Conservation (phyloP, 176 grass and related monocot species). For the Juncus effusus region DNA sequence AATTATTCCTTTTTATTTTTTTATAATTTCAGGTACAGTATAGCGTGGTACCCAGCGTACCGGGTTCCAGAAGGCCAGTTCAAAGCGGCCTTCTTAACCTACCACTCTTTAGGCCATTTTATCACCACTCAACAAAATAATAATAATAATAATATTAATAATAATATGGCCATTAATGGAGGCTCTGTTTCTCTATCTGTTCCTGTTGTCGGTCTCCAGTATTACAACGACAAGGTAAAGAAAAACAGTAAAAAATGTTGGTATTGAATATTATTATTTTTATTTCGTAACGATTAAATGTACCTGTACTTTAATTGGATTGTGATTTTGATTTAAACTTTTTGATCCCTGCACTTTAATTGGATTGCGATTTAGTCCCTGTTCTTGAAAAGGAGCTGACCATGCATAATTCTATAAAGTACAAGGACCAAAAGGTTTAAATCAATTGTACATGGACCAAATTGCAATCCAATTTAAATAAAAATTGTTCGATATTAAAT, state of each 20-base stretch:
- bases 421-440: too few relatives aligned
- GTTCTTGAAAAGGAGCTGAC: too few relatives aligned
- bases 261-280: background rate
- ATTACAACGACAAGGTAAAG: slow-evolving; percentile 79
- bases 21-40: slow-evolving; percentile 67
- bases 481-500: too few relatives aligned
- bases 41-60: slow-evolving; percentile 97
- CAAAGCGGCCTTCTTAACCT: slow-evolving; percentile 84
- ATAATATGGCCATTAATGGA: slow-evolving; percentile 1
- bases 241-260: too few relatives aligned
- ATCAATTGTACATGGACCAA: too few relatives aligned
- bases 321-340: too few relatives aligned
- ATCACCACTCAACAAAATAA: background rate
- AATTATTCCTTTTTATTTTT: background rate
- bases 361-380: too few relatives aligned
- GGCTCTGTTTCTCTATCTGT: slow-evolving; percentile 9
- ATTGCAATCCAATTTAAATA: too few relatives aligned
- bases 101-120: slow-evolving; percentile 77
- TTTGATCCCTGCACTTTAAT: too few relatives aligned
- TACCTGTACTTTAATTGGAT: background rate
- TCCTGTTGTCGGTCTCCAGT: slow-evolving; percentile 64
- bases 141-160: background rate
- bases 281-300: background rate
- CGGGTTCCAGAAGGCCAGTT: slow-evolving; percentile 78
- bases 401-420: too few relatives aligned